Conservation (phyloP, 1,284 basidiomycete genomes). For the Calocybe gambosa region DNA sequence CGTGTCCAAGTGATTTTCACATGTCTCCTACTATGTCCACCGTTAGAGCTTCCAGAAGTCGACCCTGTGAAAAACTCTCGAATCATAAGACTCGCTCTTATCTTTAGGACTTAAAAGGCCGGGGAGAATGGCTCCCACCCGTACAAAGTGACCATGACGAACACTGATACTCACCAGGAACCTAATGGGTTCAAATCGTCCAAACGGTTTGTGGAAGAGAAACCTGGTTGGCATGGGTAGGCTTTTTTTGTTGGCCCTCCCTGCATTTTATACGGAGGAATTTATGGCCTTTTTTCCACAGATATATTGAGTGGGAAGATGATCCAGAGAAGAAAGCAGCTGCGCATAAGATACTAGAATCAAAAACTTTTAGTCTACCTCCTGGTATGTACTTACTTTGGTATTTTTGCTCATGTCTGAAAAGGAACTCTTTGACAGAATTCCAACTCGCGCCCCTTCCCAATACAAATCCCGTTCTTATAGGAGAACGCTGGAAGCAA, state of each 20-base stretch:
- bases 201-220: constrained; percentile 19
- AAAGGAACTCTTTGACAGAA: constrained; percentile 24
- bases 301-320: constrained; percentile 47
- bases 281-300: background rate
- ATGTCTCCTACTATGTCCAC: background rate
- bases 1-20: background rate
- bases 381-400: constrained; percentile 27
- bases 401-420: background rate
- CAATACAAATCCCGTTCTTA: constrained; percentile 45
- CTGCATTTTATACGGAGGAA: background rate
- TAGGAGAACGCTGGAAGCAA: constrained; percentile 49
- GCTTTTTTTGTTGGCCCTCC: background rate
- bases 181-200: background rate
- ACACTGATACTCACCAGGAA: background rate
- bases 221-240: constrained; percentile 21
- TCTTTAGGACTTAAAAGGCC: too few relatives aligned
- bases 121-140: background rate
- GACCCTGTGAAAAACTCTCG: background rate
- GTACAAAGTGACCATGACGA: background rate
- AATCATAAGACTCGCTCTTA: background rate
- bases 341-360: constrained; percentile 34
- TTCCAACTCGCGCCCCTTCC: constrained; percentile 47
- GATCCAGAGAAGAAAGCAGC: constrained; percentile 37
- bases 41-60: background rate
- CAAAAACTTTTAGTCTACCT: constrained; percentile 35